These are phyloP conservation scores for Benincasa hispida DNA, from an alignment of 306 rosid species.

Conservation along the genomic window DNA sequence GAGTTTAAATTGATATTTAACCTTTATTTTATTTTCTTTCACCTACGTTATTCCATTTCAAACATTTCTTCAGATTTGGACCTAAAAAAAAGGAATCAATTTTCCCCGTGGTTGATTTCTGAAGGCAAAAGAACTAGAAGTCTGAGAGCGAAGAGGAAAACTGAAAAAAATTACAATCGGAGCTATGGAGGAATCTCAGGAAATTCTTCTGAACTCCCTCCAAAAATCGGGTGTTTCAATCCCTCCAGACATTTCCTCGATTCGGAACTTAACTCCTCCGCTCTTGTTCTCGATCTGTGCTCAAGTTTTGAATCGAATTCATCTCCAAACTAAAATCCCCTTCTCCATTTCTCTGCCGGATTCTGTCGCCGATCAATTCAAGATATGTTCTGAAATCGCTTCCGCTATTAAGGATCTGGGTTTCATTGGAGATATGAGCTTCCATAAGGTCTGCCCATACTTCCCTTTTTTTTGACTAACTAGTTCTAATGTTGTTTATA, in stretches of 20 bases:
- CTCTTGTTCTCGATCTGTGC: constrained; percentile 33
- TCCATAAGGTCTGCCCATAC: constrained; percentile 27
- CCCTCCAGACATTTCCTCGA: constrained; percentile 21
- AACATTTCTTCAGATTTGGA: no score
- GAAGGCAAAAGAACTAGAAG: not conserved
- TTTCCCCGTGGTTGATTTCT: not conserved
- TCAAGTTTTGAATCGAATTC: constrained; percentile 32
- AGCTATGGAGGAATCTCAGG: constrained; percentile 27
- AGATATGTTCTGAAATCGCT: constrained; percentile 31
- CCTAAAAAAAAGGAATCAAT: not conserved
- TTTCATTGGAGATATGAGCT: constrained; percentile 36
- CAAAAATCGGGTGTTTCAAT: constrained; percentile 20
- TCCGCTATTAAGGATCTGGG: constrained; percentile 35
- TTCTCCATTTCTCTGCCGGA: constrained; percentile 30
- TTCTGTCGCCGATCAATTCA: constrained; percentile 39
- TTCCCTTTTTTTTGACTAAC: not conserved
- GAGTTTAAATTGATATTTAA: no score
- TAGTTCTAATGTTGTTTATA: not conserved
- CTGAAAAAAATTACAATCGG: not conserved
- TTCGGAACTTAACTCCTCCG: constrained; percentile 21
- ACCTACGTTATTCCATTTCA: no score
- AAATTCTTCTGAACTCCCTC: constrained; percentile 28
- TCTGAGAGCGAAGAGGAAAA: not conserved
- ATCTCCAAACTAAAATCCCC: constrained; percentile 4
- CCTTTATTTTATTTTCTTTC: no score